Evolutionary conservation across 768 basidiomycete genomes (phyloP).

Genomic region (Harrya chromipes): DNA sequence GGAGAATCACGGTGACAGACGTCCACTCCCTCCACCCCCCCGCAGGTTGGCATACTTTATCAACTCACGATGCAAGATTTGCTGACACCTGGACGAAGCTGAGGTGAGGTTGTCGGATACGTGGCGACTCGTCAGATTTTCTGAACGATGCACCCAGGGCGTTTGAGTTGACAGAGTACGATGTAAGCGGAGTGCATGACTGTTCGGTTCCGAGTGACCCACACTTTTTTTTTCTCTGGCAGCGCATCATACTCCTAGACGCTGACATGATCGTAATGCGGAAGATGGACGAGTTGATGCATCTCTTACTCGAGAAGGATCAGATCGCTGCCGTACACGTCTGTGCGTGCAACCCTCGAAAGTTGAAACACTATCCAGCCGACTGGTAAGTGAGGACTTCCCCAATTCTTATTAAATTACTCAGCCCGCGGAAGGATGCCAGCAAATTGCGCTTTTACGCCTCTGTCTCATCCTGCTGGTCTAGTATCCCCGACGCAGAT

Average conservation of each 20-base stretch:
- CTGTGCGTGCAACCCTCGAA: slow-evolving; percentile 92
- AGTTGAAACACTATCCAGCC: slow-evolving; percentile 76
- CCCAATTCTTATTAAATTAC: not conserved
- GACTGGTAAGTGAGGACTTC: slow-evolving; percentile 63
- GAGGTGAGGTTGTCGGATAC: slow-evolving; percentile 33
- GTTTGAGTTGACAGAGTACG: slow-evolving; percentile 67
- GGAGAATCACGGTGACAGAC: slow-evolving; percentile 54
- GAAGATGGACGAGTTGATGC: slow-evolving; percentile 80
- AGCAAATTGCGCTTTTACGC: slow-evolving; percentile 84
- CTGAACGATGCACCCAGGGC: slow-evolving; percentile 30
- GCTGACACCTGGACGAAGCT: slow-evolving; percentile 66
- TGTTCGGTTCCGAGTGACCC: not conserved
- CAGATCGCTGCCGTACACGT: slow-evolving; percentile 88
- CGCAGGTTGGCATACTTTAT: slow-evolving; percentile 36
- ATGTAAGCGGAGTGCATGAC: slow-evolving; percentile 40
- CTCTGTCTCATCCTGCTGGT: slow-evolving; percentile 44
- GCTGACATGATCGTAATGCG: slow-evolving; percentile 81
- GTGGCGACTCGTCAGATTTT: slow-evolving; percentile 21
- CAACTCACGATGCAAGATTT: slow-evolving; percentile 46
- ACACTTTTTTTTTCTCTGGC: slow-evolving; percentile 6
- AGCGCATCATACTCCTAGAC: slow-evolving; percentile 82
- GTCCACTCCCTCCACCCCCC: slow-evolving; percentile 57
- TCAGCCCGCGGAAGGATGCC: slow-evolving; percentile 61
- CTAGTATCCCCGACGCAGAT: slow-evolving; percentile 43
- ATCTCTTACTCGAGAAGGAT: slow-evolving; percentile 51